These are phyloP conservation scores for Lipomyces chichibuensis DNA, from an alignment of 805 yeast species.

Conservation along the genomic window DNA sequence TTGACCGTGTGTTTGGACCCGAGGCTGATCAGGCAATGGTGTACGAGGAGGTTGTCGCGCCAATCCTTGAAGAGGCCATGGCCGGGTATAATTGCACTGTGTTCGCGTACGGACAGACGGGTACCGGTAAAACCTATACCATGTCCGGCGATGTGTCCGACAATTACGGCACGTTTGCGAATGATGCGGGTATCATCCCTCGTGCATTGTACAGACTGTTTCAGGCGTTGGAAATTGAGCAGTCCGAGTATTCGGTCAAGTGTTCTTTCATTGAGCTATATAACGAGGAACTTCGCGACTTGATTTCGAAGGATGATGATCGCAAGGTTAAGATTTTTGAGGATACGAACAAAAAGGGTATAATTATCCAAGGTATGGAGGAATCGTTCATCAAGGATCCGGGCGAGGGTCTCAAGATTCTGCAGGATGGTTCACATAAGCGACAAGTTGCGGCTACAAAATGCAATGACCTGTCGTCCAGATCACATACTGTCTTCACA, in stretches of 20 bases:
- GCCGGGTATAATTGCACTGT: slow-evolving; percentile 79
- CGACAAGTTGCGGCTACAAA: slow-evolving; percentile 79
- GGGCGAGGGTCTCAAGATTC: slow-evolving; percentile 54
- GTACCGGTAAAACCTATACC: slow-evolving; percentile 68
- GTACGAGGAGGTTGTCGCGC: slow-evolving; percentile 68
- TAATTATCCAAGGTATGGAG: slow-evolving; percentile 61
- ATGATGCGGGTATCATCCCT: slow-evolving; percentile 67
- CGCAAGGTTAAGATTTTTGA: slow-evolving; percentile 63
- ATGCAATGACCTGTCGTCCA: slow-evolving; percentile 73
- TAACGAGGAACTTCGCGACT: slow-evolving; percentile 81
- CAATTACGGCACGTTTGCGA: slow-evolving; percentile 37
- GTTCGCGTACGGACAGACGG: slow-evolving; percentile 78
- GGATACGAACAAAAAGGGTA: slow-evolving; percentile 50
- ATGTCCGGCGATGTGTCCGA: slow-evolving; percentile 42
- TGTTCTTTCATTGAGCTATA: slow-evolving; percentile 83
- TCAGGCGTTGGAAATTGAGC: slow-evolving; percentile 47
- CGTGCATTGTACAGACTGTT: slow-evolving; percentile 62
- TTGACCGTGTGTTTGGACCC: slow-evolving; percentile 83
- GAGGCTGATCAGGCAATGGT: slow-evolving; percentile 71
- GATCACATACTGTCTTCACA: slow-evolving; percentile 81
- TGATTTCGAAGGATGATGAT: slow-evolving; percentile 52
- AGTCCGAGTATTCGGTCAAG: slow-evolving; percentile 66
- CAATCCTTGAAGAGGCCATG: slow-evolving; percentile 66
- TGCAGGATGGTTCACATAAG: slow-evolving; percentile 60
- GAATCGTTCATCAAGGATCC: slow-evolving; percentile 56